A percentile compares a stretch with the other conserved stretches of the same genome.
Conservation (phyloP, 2,329 filamentous ascomycete genomes). For the Xylaria sp. region DNA sequence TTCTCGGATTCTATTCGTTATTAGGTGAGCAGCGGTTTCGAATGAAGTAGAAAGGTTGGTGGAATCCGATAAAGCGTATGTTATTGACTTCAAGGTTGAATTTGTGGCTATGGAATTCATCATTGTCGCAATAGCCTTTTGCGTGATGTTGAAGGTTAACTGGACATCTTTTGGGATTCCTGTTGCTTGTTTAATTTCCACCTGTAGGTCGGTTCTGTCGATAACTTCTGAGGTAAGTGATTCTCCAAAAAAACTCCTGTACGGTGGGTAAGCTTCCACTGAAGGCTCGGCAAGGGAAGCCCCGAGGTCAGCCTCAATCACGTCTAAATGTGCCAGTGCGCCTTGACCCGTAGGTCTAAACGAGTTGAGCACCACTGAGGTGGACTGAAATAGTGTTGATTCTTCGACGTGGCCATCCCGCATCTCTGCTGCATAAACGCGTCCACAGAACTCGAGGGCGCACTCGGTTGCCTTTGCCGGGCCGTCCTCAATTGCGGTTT, state of each 20-base stretch:
- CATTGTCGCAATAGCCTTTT: conserved; percentile 7
- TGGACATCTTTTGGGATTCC: not conserved
- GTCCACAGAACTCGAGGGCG: conserved; percentile 7
- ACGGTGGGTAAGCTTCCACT: too few relatives aligned
- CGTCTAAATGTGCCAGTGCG: too few relatives aligned
- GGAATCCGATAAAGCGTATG: not conserved
- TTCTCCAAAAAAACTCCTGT: not conserved
- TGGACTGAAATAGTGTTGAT: not conserved
- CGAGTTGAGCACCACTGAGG: not conserved
- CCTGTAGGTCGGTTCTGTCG: conserved; percentile 2
- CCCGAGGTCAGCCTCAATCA: too few relatives aligned
- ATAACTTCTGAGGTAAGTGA: too few relatives aligned
- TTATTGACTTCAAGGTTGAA: not conserved
- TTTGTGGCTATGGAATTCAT: not conserved
- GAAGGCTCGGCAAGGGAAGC: too few relatives aligned
- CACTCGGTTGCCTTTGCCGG: conserved; percentile 13
- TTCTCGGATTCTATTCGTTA: conserved; percentile 1
- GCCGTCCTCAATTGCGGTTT: not conserved
- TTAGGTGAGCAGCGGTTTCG: not conserved
- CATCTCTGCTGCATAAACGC: conserved; percentile 4
- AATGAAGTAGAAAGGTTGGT: conserved; percentile 2
- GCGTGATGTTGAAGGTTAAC: conserved; percentile 9
- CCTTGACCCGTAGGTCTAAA: not conserved
- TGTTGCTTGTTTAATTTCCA: not conserved
- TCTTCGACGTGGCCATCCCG: not conserved